Base-by-base conservation (phyloP, 2,329 filamentous ascomycete genomes). In the Cryphonectria parasitica region DNA sequence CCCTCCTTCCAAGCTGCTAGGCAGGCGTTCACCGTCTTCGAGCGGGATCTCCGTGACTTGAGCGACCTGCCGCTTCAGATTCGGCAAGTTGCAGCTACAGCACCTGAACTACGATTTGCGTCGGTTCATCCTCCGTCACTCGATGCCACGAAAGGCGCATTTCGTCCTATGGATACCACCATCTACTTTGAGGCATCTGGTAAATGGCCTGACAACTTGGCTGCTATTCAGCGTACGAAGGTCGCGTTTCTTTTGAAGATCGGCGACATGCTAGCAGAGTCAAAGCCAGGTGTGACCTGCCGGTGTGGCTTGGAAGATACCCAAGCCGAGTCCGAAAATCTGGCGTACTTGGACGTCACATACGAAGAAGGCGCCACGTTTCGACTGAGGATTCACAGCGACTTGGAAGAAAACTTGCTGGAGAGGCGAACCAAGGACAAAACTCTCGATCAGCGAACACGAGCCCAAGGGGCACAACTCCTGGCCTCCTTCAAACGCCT, bases 161-260 rank as follows among this genome's bases (percentile, higher is more conserved):
- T 84, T 68, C 78, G 80, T 36, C 91, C 93, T 0, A 91, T 95
- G 74, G 91, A 97, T 74, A 88, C 97, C 43, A 87, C 94, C 58
- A 86, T 99, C 64, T 95, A 95, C 77, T 98, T 99, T 75, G 96
- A 99, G 82, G 93, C 92, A 5, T 98, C 96, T 8, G 91, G 90
- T 62, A 91, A 93, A 75, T 99, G 96, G 96, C 96, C 96, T 0
- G 95, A 98, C 77, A 94, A 97, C 77, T 82, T 98, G 11, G 89
- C 89, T 3, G 95, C 95, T 6, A 97, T 98, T 69, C 96, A 99
- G 79, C 90, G 94, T 77, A 95, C 94, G 17, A 99, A 99, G 80
- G 88, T 97, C 54, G 96, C 97, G 3, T 97, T 99, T 78, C 85
- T 96, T 4, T 82, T 98, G 3, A 88, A 90, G 75, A 90, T 97